A percentile compares a stretch with the other conserved stretches of the same genome.
Evolutionary conservation across 139 green algal genomes (phyloP).

Genomic region (Volvox africanus): DNA sequence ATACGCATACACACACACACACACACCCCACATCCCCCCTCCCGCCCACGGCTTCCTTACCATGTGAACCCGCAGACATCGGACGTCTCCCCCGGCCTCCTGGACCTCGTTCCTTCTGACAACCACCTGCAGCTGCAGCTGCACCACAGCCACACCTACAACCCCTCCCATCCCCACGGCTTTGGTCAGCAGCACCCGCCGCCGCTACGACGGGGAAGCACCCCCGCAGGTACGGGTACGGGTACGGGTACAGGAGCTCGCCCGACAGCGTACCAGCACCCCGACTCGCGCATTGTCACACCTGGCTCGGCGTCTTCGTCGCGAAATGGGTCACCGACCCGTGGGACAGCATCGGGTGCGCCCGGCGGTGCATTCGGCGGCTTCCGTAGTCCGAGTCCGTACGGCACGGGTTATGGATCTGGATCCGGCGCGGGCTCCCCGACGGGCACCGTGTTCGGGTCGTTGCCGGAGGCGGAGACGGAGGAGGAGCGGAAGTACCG

Average conservation of each 20-base stretch:
- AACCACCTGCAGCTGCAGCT: no score
- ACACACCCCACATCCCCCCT: no score
- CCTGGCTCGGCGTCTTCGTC: background rate
- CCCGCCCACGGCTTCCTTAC: no score
- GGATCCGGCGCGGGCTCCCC: background rate
- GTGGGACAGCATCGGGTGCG: background rate
- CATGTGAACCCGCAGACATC: no score
- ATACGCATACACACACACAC: no score
- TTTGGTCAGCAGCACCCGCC: background rate
- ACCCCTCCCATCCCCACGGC: background rate
- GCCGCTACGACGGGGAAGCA: background rate
- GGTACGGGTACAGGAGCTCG: background rate
- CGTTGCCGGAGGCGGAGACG: background rate
- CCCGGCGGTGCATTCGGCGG: no score
- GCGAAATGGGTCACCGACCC: background rate
- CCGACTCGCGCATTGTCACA: background rate
- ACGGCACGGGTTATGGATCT: background rate
- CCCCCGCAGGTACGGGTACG: background rate
- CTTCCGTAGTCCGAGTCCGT: no score
- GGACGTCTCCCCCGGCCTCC: no score
- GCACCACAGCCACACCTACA: background rate
- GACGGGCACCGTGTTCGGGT: background rate
- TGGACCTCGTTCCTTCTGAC: no score
- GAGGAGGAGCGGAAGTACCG: conserved; percentile 1
- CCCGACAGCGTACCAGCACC: background rate